Base-by-base conservation (phyloP, 257 asterid species). In the Scutellaria barbata region DNA sequence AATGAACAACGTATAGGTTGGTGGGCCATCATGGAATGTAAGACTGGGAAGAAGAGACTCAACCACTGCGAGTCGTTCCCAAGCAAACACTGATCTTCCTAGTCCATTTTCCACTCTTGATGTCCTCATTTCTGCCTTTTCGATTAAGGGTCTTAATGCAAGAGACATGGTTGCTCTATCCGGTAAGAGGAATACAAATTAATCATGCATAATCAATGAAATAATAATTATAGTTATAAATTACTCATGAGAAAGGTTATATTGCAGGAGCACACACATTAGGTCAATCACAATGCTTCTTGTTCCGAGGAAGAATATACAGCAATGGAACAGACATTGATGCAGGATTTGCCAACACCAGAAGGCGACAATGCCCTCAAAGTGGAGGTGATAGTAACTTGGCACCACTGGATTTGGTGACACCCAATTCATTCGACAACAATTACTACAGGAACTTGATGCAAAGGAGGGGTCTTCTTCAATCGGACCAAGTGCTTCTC, bases 381-480 rank as follows among this genome's bases (percentile, higher is more conserved):
- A 75, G 68, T 8, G 76, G 79, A 12, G 85, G 85, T 3, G 72
- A 80, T 57, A 2, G 47, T 13, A 81, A 79, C 3, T 30, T 81
- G 71, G 85, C 83, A 17, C 65, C 89, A 1, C 83, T 82, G 5
- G 89, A 84, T 69, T 58, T 81, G 74, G 89, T 81, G 67, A 82
- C 87, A 2, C 87, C 87, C 0, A 73, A 74, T 62, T 68, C 84
- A 0, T 84, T 84, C 33, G 89, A 80, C 69, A 74, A 81, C 73
- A 84, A 80, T 55, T 84, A 84, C 60, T 82, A 22, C 14, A 61
- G 63, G 46, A 82, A 84, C 7, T 9, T 84, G 55, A n/a, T 68
- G 1, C 77, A 59, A 14, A 37, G 73, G 35, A 84, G 45, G 73
- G 89, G 85, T 4, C 79, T 85, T 17, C 82, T 85, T 45, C 82